Evolutionary conservation across 2,329 filamentous ascomycete genomes (phyloP), one percentile per base, ranked within the genome.

Genomic region (Colletotrichum tanaceti): DNA sequence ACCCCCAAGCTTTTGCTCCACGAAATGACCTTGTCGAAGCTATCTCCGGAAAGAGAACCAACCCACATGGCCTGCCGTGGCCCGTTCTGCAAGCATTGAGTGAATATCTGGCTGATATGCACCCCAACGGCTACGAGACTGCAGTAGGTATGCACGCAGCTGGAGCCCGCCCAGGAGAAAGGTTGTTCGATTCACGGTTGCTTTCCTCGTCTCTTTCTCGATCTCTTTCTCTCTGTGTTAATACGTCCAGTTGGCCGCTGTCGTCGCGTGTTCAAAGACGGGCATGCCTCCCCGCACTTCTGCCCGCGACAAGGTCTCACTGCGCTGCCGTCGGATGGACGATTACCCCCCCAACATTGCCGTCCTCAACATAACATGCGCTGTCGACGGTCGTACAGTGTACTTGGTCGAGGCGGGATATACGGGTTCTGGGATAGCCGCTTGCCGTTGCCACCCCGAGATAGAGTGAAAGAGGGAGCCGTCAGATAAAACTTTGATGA

Each of bases 401-500:
- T 28, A 28, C 65, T 16, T 47, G 39, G 55, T 39, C n/a, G 46
- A 65, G 47, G 47, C 54, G 54, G 57, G 57, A 43, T 49, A 14
- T 39, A 65, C 7, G 28, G 7, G 28, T 55, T 53, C 62, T 60
- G 57, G 62, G 43, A 54, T 66, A 41, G 39, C 49, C 67, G 67
- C 64, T 58, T 66, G 60, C 65, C 65, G 44, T 61, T 70, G 57
- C 68, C 68, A 59, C 55, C 68, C 28, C 22, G 24, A 58, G 28
- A 28, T 28, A 28, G 28, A 28, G 28, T 28, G 28, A 28, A 28
- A 5, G 6, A 28, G 68, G 52, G 28, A 32, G 32, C 38, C 28
- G 44, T 68, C 59, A 68, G 39, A 65, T 70, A 70, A 70, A 70
- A 68, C 68, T 68, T 70, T 70, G 68, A 70, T 68, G 68, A 70